These are phyloP conservation scores for Kingdonia uniflora DNA, from an alignment of 164 flowering plant genomes.

Conservation along the genomic window DNA sequence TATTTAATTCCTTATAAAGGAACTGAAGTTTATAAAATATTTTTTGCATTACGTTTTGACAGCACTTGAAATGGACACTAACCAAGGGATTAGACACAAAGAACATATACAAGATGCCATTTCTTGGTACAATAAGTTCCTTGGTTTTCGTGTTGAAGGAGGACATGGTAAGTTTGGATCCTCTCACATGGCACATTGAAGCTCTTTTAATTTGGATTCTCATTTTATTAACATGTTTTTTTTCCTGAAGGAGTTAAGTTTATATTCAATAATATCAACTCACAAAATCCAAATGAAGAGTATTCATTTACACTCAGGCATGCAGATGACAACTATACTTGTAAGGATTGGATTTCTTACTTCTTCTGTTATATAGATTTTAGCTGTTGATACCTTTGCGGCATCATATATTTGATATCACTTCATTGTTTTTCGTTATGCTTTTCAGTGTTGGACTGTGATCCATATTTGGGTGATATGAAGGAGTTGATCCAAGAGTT, in stretches of 20 bases:
- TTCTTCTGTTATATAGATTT: no score
- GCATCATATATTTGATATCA: no score
- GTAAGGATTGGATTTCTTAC: constrained; percentile 33
- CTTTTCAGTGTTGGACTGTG: constrained; percentile 60
- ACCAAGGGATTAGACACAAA: constrained; percentile 21
- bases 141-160: constrained; percentile 72
- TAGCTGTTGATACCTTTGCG: not conserved
- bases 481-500: constrained; percentile 55
- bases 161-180: constrained; percentile 50
- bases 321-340: constrained; percentile 51
- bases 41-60: constrained; percentile 27
- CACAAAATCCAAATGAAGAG: constrained; percentile 44
- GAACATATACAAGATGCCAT: constrained; percentile 55
- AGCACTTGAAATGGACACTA: constrained; percentile 29
- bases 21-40: no score
- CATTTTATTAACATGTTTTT: constrained; percentile 7
- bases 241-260: constrained; percentile 60
- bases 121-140: constrained; percentile 77
- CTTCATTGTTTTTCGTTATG: constrained; percentile 1
- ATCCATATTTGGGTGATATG: constrained; percentile 43
- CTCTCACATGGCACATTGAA: not conserved
- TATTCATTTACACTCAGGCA: constrained; percentile 64
- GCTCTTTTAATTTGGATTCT: not conserved
- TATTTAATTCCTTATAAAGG: no score
- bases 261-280: constrained; percentile 54